Evolutionary conservation across 2,329 filamentous ascomycete genomes (phyloP).

Genomic region (Diaporthe aspalathi): DNA sequence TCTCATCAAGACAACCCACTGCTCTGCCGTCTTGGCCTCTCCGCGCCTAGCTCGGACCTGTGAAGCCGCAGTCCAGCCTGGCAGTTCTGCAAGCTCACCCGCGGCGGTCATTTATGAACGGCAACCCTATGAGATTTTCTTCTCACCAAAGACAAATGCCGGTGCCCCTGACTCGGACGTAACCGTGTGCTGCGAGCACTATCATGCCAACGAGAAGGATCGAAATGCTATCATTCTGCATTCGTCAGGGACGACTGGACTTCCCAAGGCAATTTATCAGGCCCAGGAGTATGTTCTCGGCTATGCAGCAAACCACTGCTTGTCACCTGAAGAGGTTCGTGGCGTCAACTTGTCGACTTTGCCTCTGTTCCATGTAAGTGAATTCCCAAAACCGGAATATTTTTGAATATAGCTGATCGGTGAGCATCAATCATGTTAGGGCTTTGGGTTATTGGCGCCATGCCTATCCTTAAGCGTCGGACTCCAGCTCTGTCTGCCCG

Average conservation of each 20-base stretch:
- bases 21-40: not conserved
- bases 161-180: not conserved
- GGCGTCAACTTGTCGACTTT: not conserved
- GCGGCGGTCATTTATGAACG: not conserved
- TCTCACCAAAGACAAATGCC: not conserved
- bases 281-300: not conserved
- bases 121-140: not conserved
- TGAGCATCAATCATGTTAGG: not conserved
- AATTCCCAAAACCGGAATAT: not conserved
- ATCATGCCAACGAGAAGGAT: not conserved
- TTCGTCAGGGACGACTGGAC: not conserved
- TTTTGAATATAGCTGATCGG: not conserved
- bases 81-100: not conserved
- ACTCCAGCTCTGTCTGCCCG: not conserved
- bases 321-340: not conserved
- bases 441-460: not conserved
- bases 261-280: not conserved
- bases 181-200: not conserved
- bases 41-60: not conserved
- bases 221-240: not conserved
- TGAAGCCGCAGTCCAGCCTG: not conserved
- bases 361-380: conserved; percentile 1
- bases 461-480: not conserved
- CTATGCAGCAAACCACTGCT: not conserved
- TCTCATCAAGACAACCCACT: not conserved